Percentiles rank a stretch among this genome's conserved stretches.
These are phyloP conservation scores for Russula foetens DNA, from an alignment of 768 basidiomycete species.

Conservation along the genomic window DNA sequence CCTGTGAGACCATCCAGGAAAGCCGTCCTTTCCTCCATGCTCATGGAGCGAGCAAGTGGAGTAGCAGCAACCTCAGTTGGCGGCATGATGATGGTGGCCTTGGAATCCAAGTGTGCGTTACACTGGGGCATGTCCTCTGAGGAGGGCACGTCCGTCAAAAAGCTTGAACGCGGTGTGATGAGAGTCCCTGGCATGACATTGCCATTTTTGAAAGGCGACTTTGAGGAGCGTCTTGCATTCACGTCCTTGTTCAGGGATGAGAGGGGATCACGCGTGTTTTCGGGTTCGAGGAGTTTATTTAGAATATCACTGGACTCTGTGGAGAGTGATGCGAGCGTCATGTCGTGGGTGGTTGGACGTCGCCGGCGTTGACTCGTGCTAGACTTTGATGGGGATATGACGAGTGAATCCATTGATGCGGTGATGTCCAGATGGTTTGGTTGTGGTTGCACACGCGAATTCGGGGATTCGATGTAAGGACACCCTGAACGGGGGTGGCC, in stretches of 20 bases:
- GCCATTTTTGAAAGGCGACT: slow-evolving; percentile 8
- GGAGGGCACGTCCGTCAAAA: background rate
- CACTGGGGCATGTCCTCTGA: background rate
- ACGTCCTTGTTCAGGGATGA: background rate
- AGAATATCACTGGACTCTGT: slow-evolving; percentile 40
- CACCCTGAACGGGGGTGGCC: slow-evolving; percentile 63
- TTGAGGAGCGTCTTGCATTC: background rate
- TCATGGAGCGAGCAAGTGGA: slow-evolving; percentile 15
- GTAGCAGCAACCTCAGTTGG: background rate
- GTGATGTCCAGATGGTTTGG: slow-evolving; percentile 2
- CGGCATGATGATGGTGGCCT: background rate
- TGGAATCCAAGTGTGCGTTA: background rate
- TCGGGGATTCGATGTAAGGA: slow-evolving; percentile 29
- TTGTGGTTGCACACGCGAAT: background rate
- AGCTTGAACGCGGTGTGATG: slow-evolving; percentile 6
- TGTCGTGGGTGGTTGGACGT: slow-evolving; percentile 26
- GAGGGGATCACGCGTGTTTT: slow-evolving; percentile 31
- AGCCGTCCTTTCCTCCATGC: slow-evolving; percentile 12
- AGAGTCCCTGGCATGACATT: slow-evolving; percentile 20
- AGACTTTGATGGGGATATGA: slow-evolving; percentile 12
- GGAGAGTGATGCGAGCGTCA: slow-evolving; percentile 45
- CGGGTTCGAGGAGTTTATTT: slow-evolving; percentile 38
- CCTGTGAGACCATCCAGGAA: slow-evolving; percentile 17
- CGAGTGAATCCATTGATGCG: slow-evolving; percentile 11
- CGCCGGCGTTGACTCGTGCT: slow-evolving; percentile 23